phyloP scores from a whole-genome alignment of 441 rosid species.

The Pelargonium hybrid region DNA sequence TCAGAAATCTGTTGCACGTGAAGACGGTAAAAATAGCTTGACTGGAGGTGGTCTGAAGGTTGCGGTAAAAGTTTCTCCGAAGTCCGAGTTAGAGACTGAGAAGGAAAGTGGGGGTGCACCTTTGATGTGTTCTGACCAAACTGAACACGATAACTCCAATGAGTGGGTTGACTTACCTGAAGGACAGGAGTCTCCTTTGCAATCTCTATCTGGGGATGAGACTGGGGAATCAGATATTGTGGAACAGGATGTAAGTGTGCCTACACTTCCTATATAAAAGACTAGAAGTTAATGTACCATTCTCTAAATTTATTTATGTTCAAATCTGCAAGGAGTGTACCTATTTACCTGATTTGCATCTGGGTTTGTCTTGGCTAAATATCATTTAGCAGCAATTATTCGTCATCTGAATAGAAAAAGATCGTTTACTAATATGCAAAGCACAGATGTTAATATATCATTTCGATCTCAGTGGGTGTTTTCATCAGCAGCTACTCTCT shows the following conservation, averaged over 20 bases:
- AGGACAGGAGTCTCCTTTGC: slow-evolving; percentile 28
- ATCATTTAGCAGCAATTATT: too few relatives aligned
- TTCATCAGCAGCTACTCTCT: too few relatives aligned
- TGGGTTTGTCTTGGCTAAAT: too few relatives aligned
- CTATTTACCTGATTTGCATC: too few relatives aligned
- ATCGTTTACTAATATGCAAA: too few relatives aligned
- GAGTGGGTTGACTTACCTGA: slow-evolving; percentile 29
- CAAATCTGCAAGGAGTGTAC: too few relatives aligned
- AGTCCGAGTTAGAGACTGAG: slow-evolving; percentile 28
- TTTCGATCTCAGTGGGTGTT: too few relatives aligned
- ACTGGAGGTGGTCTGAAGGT: slow-evolving; percentile 23
- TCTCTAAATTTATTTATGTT: too few relatives aligned
- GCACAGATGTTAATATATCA: too few relatives aligned
- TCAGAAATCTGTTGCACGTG: not conserved
- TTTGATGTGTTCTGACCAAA: slow-evolving; percentile 29
- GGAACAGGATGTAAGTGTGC: slow-evolving; percentile 80
- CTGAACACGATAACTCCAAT: slow-evolving; percentile 30
- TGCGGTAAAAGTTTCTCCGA: slow-evolving; percentile 21
- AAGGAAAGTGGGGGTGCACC: slow-evolving; percentile 29
- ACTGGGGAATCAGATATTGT: slow-evolving; percentile 65
- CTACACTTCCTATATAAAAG: slow-evolving; percentile 4
- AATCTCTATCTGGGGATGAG: slow-evolving; percentile 49
- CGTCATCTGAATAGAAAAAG: too few relatives aligned
- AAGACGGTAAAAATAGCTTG: not conserved
- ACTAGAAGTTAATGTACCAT: not conserved